Evolutionary conservation across 768 basidiomycete genomes (phyloP).

Genomic region (Pisolithus marmoratus): DNA sequence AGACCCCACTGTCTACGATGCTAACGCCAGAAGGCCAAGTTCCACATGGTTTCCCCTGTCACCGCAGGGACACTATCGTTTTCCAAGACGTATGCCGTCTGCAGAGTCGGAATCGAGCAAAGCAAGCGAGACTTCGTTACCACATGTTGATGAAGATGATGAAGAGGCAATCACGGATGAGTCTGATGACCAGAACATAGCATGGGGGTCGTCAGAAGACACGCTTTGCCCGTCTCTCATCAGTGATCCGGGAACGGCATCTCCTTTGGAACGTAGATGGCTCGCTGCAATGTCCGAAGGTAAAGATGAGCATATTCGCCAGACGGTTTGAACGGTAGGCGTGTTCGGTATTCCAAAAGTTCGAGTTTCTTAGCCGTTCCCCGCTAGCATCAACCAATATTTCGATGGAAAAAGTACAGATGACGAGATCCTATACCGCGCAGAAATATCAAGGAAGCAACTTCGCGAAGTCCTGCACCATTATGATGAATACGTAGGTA

Average conservation of each 20-base stretch:
- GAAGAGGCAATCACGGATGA: slow-evolving; percentile 31
- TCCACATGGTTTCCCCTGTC: slow-evolving; percentile 50
- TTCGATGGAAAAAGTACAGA: slow-evolving; percentile 90
- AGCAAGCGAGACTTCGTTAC: slow-evolving; percentile 33
- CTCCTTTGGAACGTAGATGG: slow-evolving; percentile 75
- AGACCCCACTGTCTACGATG: slow-evolving; percentile 6
- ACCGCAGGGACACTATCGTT: slow-evolving; percentile 45
- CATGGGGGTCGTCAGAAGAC: slow-evolving; percentile 47
- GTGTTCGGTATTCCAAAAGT: not conserved
- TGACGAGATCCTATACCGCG: slow-evolving; percentile 89
- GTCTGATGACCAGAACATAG: slow-evolving; percentile 41
- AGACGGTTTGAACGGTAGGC: slow-evolving; percentile 76
- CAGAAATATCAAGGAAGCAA: slow-evolving; percentile 79
- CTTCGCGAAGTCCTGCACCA: slow-evolving; percentile 77
- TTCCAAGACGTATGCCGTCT: slow-evolving; percentile 41
- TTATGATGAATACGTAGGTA: slow-evolving; percentile 82
- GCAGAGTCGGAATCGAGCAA: slow-evolving; percentile 39
- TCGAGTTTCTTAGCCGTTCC: not conserved
- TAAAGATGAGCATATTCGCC: slow-evolving; percentile 61
- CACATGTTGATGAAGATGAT: slow-evolving; percentile 28
- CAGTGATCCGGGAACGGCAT: slow-evolving; percentile 76
- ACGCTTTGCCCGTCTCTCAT: slow-evolving; percentile 61
- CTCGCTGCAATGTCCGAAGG: slow-evolving; percentile 86
- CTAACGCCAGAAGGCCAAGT: slow-evolving; percentile 10
- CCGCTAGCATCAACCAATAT: slow-evolving; percentile 76